Percentiles rank a stretch among this genome's conserved stretches.
phyloP scores from a whole-genome alignment of 1,284 basidiomycete species.

The Apiotrichum gamsii region DNA sequence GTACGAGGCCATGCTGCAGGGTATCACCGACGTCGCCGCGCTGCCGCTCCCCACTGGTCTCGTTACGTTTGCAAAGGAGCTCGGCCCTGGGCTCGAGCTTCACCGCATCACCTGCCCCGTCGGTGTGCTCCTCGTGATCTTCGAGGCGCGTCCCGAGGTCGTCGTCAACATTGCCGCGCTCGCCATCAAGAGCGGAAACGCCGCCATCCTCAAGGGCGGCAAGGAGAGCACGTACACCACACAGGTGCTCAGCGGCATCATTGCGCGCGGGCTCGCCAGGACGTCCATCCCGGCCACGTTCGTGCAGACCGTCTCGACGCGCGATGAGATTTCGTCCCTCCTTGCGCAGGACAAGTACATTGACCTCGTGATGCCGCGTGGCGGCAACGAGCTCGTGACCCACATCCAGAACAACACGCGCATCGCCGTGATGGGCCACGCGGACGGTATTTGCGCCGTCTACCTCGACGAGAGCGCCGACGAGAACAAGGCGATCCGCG shows the following conservation, averaged over 20 bases:
- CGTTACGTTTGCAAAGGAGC: constrained; percentile 77
- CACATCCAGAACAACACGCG: constrained; percentile 83
- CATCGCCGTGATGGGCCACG: constrained; percentile 98
- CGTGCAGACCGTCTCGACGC: constrained; percentile 86
- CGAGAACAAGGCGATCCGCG: constrained; percentile 66
- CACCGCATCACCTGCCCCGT: constrained; percentile 95
- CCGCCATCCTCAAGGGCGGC: constrained; percentile 93
- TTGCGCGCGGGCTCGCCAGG: constrained; percentile 67
- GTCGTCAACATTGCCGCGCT: constrained; percentile 95
- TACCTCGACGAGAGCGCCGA: constrained; percentile 63
- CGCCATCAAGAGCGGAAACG: constrained; percentile 96
- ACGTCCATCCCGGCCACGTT: constrained; percentile 71
- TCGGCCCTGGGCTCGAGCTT: constrained; percentile 80
- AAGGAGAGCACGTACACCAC: constrained; percentile 83
- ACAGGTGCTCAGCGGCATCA: constrained; percentile 66
- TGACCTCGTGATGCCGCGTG: constrained; percentile 93
- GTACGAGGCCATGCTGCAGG: constrained; percentile 89
- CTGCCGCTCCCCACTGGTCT: constrained; percentile 81
- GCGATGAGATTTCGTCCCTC: constrained; percentile 83
- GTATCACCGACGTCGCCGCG: constrained; percentile 75
- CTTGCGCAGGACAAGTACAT: constrained; percentile 85
- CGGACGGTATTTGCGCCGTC: constrained; percentile 51
- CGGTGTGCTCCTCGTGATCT: constrained; percentile 92
- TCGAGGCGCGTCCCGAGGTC: constrained; percentile 95
- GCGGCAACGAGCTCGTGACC: constrained; percentile 82